phyloP scores from a whole-genome alignment of 2,329 filamentous ascomycete species.

The Botrytis fabae region DNA sequence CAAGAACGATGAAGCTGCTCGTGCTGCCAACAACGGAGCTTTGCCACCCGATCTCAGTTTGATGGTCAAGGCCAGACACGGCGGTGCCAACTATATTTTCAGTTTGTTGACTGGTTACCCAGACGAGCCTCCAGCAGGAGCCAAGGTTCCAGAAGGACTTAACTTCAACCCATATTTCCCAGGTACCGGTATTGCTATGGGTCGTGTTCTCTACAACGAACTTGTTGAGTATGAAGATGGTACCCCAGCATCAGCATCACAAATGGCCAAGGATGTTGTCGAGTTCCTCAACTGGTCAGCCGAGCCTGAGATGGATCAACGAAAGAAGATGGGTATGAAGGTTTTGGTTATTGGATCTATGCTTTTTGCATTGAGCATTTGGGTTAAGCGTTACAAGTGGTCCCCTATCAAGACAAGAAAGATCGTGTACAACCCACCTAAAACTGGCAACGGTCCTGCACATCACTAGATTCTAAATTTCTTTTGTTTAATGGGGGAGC shows the following conservation, averaged over 20 bases:
- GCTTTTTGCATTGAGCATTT: conserved; percentile 85
- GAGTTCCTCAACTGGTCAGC: conserved; percentile 99
- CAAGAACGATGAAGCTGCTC: conserved; percentile 98
- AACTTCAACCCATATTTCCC: conserved; percentile 99
- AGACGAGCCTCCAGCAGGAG: conserved; percentile 90
- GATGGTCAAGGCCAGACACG: conserved; percentile 97
- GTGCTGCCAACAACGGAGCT: conserved; percentile 97
- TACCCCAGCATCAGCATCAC: conserved; percentile 89
- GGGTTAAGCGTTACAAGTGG: conserved; percentile 99
- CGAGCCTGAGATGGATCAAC: conserved; percentile 98
- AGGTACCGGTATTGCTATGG: conserved; percentile 98
- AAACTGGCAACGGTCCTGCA: conserved; percentile 16
- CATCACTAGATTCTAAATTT: conserved; percentile 35
- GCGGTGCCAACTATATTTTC: conserved; percentile 99
- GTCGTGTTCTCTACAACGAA: conserved; percentile 94
- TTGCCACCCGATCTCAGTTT: conserved; percentile 95
- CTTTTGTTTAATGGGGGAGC: conserved; percentile 31
- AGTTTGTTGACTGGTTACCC: conserved; percentile 94
- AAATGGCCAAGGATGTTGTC: conserved; percentile 99
- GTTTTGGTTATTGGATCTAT: conserved; percentile 77
- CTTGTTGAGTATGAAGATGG: conserved; percentile 97
- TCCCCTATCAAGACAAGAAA: conserved; percentile 92
- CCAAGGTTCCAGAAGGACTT: conserved; percentile 79
- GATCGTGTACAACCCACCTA: conserved; percentile 80
- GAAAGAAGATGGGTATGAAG: conserved; percentile 99